These are phyloP conservation scores for Emmonsia crescens DNA, from an alignment of 2,329 filamentous ascomycete genomes.

Conservation along the genomic window DNA sequence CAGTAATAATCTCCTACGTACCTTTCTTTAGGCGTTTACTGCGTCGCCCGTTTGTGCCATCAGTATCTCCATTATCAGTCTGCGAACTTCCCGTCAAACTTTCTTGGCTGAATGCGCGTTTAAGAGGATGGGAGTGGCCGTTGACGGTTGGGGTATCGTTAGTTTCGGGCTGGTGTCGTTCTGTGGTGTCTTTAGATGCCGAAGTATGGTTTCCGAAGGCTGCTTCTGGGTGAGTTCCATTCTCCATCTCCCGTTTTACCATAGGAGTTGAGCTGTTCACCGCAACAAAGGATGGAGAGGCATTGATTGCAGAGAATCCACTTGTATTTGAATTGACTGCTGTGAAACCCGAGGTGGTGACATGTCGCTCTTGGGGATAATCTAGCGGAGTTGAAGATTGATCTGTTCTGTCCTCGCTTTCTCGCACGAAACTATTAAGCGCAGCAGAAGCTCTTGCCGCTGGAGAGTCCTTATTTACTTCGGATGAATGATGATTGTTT, in stretches of 20 bases:
- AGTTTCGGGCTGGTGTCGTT: constrained; percentile 47
- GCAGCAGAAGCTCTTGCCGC: constrained; percentile 48
- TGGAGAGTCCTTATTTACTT: constrained; percentile 54
- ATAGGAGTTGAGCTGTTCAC: constrained; percentile 27
- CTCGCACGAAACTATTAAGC: constrained; percentile 45
- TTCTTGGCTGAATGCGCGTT: constrained; percentile 62
- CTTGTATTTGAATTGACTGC: constrained; percentile 53
- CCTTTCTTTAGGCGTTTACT: constrained; percentile 91
- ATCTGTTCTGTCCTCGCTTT: constrained; percentile 22
- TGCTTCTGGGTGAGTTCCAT: constrained; percentile 48
- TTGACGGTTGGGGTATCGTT: constrained; percentile 44
- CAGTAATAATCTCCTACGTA: constrained; percentile 28
- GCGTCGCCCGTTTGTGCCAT: constrained; percentile 59
- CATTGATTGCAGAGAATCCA: constrained; percentile 52
- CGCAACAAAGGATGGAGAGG: constrained; percentile 34
- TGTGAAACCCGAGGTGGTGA: constrained; percentile 49
- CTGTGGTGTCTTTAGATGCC: constrained; percentile 55
- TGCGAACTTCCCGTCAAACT: constrained; percentile 34
- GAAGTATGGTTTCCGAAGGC: constrained; percentile 54
- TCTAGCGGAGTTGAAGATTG: constrained; percentile 27
- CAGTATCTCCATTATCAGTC: constrained; percentile 42
- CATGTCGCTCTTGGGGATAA: constrained; percentile 29
- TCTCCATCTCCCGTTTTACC: constrained; percentile 44
- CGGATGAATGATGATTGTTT: constrained; percentile 36
- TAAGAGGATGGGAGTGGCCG: constrained; percentile 50